Evolutionary conservation across 805 yeast species (phyloP).

Genomic region (Yamadazyma sp.): DNA sequence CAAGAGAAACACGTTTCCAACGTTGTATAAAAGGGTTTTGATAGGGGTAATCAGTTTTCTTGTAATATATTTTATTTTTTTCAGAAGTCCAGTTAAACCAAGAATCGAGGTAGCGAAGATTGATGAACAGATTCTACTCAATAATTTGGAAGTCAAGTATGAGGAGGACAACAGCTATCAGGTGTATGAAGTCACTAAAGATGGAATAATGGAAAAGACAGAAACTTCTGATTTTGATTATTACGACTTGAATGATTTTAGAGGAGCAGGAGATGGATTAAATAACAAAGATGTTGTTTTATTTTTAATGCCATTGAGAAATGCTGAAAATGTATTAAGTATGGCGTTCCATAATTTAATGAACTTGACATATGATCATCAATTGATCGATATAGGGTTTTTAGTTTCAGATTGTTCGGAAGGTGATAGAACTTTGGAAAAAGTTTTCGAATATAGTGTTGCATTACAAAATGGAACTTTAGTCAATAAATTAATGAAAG

Average conservation of each 20-base stretch:
- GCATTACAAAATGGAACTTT: conserved; percentile 72
- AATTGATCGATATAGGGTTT: conserved; percentile 74
- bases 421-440: conserved; percentile 63
- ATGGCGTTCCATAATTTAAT: conserved; percentile 81
- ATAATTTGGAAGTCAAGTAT: conserved; percentile 12
- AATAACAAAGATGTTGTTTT: conserved; percentile 59
- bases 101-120: conserved; percentile 7
- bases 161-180: conserved; percentile 14
- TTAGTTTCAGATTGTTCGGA: conserved; percentile 76
- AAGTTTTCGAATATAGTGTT: conserved; percentile 60
- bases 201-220: conserved; percentile 15
- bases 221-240: conserved; percentile 40
- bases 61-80: conserved; percentile 1
- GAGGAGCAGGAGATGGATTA: conserved; percentile 51
- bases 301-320: conserved; percentile 71
- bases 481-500: conserved; percentile 43
- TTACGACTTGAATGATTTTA: conserved; percentile 59
- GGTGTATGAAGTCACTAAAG: conserved; percentile 16
- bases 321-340: conserved; percentile 74
- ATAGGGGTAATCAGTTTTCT: conserved; percentile 1
- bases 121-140: conserved; percentile 13
- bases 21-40: conserved; percentile 4
- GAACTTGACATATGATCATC: conserved; percentile 84
- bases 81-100: neutral
- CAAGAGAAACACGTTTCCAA: conserved; percentile 4